Evolutionary conservation across 352 stramenopile species (phyloP).

Genomic region (Globisporangium recalcitrans): DNA sequence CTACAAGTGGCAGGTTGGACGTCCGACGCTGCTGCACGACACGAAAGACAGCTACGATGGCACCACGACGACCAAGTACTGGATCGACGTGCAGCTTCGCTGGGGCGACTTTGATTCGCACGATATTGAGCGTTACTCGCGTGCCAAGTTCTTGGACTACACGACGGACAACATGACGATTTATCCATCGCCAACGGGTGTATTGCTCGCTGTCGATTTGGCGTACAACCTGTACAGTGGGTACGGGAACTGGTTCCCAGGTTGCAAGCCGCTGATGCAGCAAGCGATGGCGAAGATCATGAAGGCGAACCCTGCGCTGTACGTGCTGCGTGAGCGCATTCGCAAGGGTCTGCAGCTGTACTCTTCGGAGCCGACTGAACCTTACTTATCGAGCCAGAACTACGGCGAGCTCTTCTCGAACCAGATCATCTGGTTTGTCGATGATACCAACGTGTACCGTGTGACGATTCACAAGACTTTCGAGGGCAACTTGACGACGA

Average conservation of each 20-base stretch:
- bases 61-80: slow-evolving; percentile 97
- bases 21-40: slow-evolving; percentile 85
- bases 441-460: slow-evolving; percentile 99
- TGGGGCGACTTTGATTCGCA: slow-evolving; percentile 99
- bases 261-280: slow-evolving; percentile 98
- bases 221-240: slow-evolving; percentile 99
- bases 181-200: slow-evolving; percentile 98
- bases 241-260: slow-evolving; percentile 99
- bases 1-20: slow-evolving; percentile 97
- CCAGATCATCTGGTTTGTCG: slow-evolving; percentile 99
- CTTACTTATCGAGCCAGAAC: slow-evolving; percentile 99
- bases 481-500: slow-evolving; percentile 99
- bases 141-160: slow-evolving; percentile 99
- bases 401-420: slow-evolving; percentile 99
- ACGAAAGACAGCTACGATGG: slow-evolving; percentile 97
- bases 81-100: slow-evolving; percentile 99
- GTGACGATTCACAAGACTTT: slow-evolving; percentile 99
- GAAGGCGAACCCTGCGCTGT: slow-evolving; percentile 99
- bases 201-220: slow-evolving; percentile 96
- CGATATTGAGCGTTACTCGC: slow-evolving; percentile 98
- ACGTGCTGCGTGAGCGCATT: slow-evolving; percentile 99
- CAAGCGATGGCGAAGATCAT: slow-evolving; percentile 99
- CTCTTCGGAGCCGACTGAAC: slow-evolving; percentile 99
- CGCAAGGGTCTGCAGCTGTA: slow-evolving; percentile 99
- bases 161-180: slow-evolving; percentile 99